These are phyloP conservation scores for Fusarium protoensiforme DNA, from an alignment of 2,329 filamentous ascomycete genomes.

Conservation along the genomic window DNA sequence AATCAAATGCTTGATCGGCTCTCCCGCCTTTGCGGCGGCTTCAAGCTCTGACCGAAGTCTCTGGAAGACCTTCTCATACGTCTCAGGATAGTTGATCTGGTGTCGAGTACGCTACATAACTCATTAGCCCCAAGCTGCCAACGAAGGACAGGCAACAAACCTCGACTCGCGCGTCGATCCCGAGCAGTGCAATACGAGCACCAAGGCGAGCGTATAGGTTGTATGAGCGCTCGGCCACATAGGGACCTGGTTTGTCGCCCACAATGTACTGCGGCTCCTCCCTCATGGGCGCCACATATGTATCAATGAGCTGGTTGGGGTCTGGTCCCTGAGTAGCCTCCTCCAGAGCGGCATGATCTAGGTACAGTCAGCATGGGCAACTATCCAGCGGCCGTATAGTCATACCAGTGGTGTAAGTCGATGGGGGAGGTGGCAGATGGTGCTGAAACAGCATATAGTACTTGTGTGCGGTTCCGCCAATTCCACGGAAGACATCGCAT, in stretches of 20 bases:
- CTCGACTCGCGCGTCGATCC: conserved; percentile 93
- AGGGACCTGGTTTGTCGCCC: conserved; percentile 82
- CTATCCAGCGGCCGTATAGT: background rate
- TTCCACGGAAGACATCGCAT: conserved; percentile 89
- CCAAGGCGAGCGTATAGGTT: conserved; percentile 89
- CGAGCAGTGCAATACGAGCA: conserved; percentile 84
- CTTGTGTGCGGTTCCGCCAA: conserved; percentile 94
- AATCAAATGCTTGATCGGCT: conserved; percentile 88
- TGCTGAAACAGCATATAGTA: conserved; percentile 99
- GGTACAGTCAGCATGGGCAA: conserved; percentile 14
- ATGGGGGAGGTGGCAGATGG: conserved; percentile 84
- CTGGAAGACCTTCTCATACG: conserved; percentile 85
- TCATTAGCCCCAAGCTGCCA: conserved; percentile 54
- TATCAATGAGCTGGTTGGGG: conserved; percentile 76
- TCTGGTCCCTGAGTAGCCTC: conserved; percentile 66
- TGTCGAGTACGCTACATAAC: conserved; percentile 79
- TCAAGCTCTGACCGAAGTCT: conserved; percentile 79
- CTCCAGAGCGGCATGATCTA: conserved; percentile 41
- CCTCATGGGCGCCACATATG: conserved; percentile 72
- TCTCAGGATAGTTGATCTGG: conserved; percentile 94
- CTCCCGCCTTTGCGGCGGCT: conserved; percentile 72
- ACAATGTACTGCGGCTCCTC: conserved; percentile 81
- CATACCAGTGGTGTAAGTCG: conserved; percentile 75
- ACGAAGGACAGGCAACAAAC: conserved; percentile 49
- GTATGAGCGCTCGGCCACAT: conserved; percentile 87